Evolutionary conservation across 2,329 filamentous ascomycete genomes (phyloP).

Genomic region (Sporothrix brasiliensis): DNA sequence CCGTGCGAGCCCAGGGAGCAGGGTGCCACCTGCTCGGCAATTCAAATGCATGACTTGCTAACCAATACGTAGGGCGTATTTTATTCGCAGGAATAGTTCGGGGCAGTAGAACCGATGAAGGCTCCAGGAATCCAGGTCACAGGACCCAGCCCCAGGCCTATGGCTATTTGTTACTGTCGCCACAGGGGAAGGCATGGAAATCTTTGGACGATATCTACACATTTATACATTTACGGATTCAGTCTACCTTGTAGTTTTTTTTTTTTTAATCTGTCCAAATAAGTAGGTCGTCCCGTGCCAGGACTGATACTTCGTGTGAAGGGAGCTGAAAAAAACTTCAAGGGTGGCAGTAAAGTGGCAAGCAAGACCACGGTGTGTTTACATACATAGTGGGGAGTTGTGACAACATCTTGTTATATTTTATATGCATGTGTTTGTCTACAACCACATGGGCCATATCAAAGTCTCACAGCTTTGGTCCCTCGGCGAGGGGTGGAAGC

Average conservation of each 20-base stretch:
- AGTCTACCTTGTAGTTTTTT: background rate
- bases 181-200: background rate
- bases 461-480: too few species aligned
- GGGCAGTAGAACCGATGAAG: background rate
- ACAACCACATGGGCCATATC: too few species aligned
- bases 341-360: too few species aligned
- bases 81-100: conserved; percentile 48
- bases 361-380: too few species aligned
- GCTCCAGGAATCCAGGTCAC: background rate
- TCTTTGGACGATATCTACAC: background rate
- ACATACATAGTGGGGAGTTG: too few species aligned
- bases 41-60: background rate
- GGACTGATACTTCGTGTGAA: too few species aligned
- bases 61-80: conserved; percentile 56
- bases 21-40: background rate
- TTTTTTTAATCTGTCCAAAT: background rate
- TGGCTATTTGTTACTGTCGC: background rate
- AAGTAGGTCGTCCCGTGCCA: too few species aligned
- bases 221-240: background rate
- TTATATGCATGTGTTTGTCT: too few species aligned
- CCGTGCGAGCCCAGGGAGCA: background rate
- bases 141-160: background rate
- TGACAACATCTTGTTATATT: too few species aligned
- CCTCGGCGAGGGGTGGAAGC: too few species aligned
- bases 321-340: too few species aligned